Base-by-base conservation (phyloP, 345 rosid species). In the Nephelium lappaceum region DNA sequence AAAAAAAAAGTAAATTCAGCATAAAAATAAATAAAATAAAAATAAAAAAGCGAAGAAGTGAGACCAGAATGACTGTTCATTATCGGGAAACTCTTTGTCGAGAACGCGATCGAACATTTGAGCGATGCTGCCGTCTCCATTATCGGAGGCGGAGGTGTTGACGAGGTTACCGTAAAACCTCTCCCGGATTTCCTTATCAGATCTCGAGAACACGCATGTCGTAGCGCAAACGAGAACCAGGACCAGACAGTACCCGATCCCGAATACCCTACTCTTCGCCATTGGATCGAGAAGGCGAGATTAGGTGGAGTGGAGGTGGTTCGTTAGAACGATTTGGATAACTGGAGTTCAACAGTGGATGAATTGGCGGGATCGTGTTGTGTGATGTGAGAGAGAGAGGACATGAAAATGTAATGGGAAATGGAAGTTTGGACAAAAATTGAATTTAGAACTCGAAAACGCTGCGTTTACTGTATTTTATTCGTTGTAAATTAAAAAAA, bases 31-130 rank as follows among this genome's bases (percentile, higher is more conserved):
- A 24, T 27, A 74, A 74, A 27, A 0, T 0, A 19, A 19, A 49
- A 72, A 57, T 42, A 5, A 10, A 43, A 66, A 72, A 41, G n/a
- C n/a, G 21, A 36, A 76, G 10, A 67, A 18, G 42, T 23, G 80
- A 43, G 76, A 96, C 99, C 99, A 87, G 92, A 95, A 84, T n/a
- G 93, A 87, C 64, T 90, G 97, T 67, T 96, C 99, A 79, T 92
- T 92, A 57, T 94, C 97, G 18, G 97, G 84, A 87, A 97, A 94
- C 81, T 94, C 99, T 80, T 97, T 97, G 85, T 94, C 93, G 16
- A 97, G 93, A 72, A 94, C 98, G 38, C 91, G 88, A 86, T 94
- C 97, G 88, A 97, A 94, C 90, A 97, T 97, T 86, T 93, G 81
- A 23, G 98, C 98, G 51, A 97, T 91, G 74, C 93, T 97, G 12